Evolutionary conservation across 202 grass and related monocot genomes (phyloP).

Genomic region (Tripidium arundinaceum): DNA sequence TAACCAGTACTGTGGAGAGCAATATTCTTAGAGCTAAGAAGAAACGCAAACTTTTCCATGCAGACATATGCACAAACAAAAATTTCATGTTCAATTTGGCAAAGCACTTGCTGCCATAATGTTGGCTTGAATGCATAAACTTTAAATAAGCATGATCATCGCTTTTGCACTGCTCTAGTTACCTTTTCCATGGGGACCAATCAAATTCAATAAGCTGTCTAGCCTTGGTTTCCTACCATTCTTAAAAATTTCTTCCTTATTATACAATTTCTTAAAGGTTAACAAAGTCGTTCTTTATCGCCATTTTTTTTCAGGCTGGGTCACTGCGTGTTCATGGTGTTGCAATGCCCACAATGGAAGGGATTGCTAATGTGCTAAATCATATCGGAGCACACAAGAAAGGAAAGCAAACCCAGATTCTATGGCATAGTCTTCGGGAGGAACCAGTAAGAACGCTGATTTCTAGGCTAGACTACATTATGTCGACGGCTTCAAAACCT

Average conservation of each 20-base stretch:
- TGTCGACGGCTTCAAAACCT: not conserved
- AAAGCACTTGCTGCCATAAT: not conserved
- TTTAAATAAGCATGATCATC: not conserved
- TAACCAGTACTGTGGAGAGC: not conserved
- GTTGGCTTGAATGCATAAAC: not conserved
- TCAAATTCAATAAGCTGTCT: not conserved
- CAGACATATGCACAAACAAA: not conserved
- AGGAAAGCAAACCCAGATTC: conserved; percentile 61
- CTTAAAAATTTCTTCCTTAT: not conserved
- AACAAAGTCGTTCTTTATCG: not conserved
- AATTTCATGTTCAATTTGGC: not conserved
- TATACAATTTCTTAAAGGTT: not conserved
- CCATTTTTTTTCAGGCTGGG: conserved; percentile 60
- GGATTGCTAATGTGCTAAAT: conserved; percentile 91
- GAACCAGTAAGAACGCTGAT: conserved; percentile 65
- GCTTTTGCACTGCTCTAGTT: conserved; percentile 3
- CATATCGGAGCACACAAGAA: conserved; percentile 83
- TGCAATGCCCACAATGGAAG: conserved; percentile 92
- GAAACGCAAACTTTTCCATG: not conserved
- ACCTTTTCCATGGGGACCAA: not conserved
- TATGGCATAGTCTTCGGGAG: conserved; percentile 97
- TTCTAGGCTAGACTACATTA: conserved; percentile 21
- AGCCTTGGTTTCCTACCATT: conserved; percentile 2
- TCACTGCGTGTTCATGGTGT: conserved; percentile 93
- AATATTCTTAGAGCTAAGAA: not conserved